Conservation (phyloP, 495 filamentous ascomycete genomes). For the Gamarada debralockiae region DNA sequence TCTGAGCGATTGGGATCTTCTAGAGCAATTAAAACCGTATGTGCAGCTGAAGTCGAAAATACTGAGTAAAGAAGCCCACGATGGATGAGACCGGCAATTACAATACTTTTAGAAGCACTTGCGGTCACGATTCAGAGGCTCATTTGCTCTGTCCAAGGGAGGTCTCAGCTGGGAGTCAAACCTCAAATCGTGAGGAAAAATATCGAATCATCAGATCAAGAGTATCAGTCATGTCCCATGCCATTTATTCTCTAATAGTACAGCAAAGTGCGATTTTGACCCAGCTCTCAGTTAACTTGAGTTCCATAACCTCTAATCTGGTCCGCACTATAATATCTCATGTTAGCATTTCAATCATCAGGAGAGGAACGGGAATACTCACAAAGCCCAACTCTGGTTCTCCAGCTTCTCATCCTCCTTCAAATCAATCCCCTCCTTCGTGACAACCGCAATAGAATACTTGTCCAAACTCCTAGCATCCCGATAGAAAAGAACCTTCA, state of each 20-base stretch:
- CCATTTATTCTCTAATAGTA: constrained; percentile 23
- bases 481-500: constrained; percentile 98
- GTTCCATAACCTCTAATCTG: constrained; percentile 60
- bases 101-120: too few relatives aligned
- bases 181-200: too few relatives aligned
- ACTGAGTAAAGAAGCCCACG: too few relatives aligned
- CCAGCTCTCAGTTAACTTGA: constrained; percentile 45
- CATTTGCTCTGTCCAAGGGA: too few relatives aligned
- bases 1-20: too few relatives aligned
- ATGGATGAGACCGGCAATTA: too few relatives aligned
- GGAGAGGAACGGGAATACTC: constrained; percentile 7
- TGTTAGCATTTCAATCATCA: constrained; percentile 43
- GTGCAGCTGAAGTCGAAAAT: too few relatives aligned
- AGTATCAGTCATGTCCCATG: constrained; percentile 11
- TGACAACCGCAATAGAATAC: constrained; percentile 88
- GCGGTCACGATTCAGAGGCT: too few relatives aligned
- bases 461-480: constrained; percentile 89
- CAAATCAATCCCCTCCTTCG: constrained; percentile 78
- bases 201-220: too few relatives aligned
- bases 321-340: constrained; percentile 14
- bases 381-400: constrained; percentile 93
- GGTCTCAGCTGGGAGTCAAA: too few relatives aligned
- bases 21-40: too few relatives aligned
- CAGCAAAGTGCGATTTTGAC: constrained; percentile 2
- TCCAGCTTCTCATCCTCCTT: constrained; percentile 69